Evolutionary conservation across 1,284 basidiomycete genomes (phyloP).

Genomic region (Cutaneotrichosporon arboriforme): DNA sequence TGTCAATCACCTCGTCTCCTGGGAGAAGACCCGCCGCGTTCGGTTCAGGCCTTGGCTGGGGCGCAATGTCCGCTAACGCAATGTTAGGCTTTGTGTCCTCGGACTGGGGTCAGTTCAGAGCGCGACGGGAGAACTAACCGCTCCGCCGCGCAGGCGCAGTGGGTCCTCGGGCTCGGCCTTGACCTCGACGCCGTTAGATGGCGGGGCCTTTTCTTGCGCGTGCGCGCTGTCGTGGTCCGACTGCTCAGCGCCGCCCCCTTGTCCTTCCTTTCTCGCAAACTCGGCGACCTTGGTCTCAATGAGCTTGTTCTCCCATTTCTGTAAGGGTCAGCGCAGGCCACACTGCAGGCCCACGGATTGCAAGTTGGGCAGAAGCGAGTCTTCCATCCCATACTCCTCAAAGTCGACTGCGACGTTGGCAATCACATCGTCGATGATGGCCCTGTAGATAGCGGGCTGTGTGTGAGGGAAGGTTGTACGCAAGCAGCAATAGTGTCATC

Average conservation of each 20-base stretch:
- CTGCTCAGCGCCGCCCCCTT: constrained; percentile 11
- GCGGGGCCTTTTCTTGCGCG: not conserved
- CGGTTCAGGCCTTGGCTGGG: constrained; percentile 35
- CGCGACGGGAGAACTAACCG: constrained; percentile 7
- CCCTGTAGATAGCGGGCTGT: constrained; percentile 82
- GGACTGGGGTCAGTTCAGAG: constrained; percentile 4
- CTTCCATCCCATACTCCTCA: constrained; percentile 91
- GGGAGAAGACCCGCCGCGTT: constrained; percentile 48
- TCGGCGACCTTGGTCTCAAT: constrained; percentile 89
- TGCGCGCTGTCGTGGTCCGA: not conserved
- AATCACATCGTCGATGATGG: constrained; percentile 96
- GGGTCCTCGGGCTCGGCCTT: constrained; percentile 42
- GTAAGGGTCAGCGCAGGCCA: constrained; percentile 16
- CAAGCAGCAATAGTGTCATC: not conserved
- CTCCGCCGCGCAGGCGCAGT: constrained; percentile 38
- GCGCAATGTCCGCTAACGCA: not conserved
- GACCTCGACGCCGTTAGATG: constrained; percentile 24
- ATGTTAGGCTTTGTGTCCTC: constrained; percentile 10
- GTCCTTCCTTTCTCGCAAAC: constrained; percentile 50
- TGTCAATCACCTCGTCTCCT: constrained; percentile 80
- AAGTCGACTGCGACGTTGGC: constrained; percentile 83
- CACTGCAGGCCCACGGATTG: constrained; percentile 62
- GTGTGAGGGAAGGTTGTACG: not conserved
- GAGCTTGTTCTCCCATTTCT: constrained; percentile 95
- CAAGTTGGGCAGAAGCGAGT: constrained; percentile 81